Evolutionary conservation across 2,329 filamentous ascomycete species (phyloP).

Genomic region (Xylariaceae sp.): DNA sequence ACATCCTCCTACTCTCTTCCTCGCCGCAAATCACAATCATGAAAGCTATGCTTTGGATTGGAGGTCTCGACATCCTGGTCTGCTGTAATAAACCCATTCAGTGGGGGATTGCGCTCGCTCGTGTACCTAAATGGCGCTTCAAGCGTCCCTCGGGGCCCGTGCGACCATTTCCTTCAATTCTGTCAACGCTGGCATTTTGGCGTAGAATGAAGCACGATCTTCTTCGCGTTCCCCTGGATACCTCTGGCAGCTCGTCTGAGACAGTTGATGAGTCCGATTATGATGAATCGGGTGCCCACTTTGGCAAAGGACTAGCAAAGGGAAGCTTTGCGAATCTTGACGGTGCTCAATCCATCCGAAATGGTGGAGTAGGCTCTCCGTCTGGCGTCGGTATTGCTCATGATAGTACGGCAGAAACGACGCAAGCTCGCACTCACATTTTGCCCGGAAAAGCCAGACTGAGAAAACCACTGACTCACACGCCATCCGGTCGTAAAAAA

Average conservation of each 20-base stretch:
- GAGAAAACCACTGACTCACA: slow-evolving; percentile 44
- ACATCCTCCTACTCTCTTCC: slow-evolving; percentile 68
- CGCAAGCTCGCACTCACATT: slow-evolving; percentile 43
- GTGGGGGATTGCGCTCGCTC: slow-evolving; percentile 79
- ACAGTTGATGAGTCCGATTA: slow-evolving; percentile 29
- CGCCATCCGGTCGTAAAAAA: slow-evolving; percentile 61
- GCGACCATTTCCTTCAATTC: slow-evolving; percentile 34
- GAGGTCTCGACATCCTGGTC: slow-evolving; percentile 72
- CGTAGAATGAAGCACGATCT: slow-evolving; percentile 41
- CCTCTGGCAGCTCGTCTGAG: slow-evolving; percentile 33
- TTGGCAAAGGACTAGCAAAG: slow-evolving; percentile 14
- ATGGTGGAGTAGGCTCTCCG: slow-evolving; percentile 3
- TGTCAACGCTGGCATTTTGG: slow-evolving; percentile 42
- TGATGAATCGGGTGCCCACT: slow-evolving; percentile 18
- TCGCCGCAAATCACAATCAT: slow-evolving; percentile 83
- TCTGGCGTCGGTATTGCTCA: slow-evolving; percentile 7
- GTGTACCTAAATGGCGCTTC: slow-evolving; percentile 90
- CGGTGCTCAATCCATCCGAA: slow-evolving; percentile 8
- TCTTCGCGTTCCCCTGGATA: slow-evolving; percentile 30
- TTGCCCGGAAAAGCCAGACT: slow-evolving; percentile 41
- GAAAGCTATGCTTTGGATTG: slow-evolving; percentile 77
- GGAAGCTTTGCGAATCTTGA: slow-evolving; percentile 22
- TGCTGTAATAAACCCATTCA: slow-evolving; percentile 67
- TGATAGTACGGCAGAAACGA: slow-evolving; percentile 14
- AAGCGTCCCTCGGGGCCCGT: slow-evolving; percentile 45